Evolutionary conservation across 306 rosid genomes (phyloP).

Genomic region (Lathyrus aphaca): DNA sequence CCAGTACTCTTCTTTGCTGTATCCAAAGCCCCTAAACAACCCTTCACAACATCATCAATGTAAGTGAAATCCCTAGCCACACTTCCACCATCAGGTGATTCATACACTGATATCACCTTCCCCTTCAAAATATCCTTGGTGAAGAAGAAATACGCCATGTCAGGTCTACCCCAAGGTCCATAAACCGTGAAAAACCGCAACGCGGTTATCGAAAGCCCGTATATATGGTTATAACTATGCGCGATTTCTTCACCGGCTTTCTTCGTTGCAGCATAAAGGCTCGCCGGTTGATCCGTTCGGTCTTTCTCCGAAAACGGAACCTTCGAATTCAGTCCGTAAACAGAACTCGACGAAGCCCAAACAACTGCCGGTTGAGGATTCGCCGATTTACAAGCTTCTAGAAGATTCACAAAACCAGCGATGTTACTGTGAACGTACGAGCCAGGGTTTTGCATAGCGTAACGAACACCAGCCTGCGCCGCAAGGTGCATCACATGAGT

Average conservation of each 20-base stretch:
- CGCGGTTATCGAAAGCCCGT: constrained; percentile 82
- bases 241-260: constrained; percentile 90
- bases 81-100: constrained; percentile 66
- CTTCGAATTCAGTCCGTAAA: constrained; percentile 84
- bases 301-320: constrained; percentile 82
- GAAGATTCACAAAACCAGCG: constrained; percentile 75
- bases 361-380: constrained; percentile 75
- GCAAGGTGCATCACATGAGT: constrained; percentile 88
- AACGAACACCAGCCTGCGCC: constrained; percentile 87
- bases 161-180: constrained; percentile 98
- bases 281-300: constrained; percentile 81
- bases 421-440: constrained; percentile 77
- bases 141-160: constrained; percentile 86
- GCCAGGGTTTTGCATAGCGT: constrained; percentile 80
- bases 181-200: constrained; percentile 81
- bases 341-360: constrained; percentile 91
- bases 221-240: constrained; percentile 74
- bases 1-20: constrained; percentile 86
- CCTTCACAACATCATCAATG: constrained; percentile 82
- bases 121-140: constrained; percentile 77
- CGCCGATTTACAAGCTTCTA: constrained; percentile 69
- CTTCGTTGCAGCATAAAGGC: constrained; percentile 81
- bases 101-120: constrained; percentile 62
- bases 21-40: constrained; percentile 79
- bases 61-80: constrained; percentile 89